Conservation (phyloP, 2,329 filamentous ascomycete species). For the Domatiomyces globalis region DNA sequence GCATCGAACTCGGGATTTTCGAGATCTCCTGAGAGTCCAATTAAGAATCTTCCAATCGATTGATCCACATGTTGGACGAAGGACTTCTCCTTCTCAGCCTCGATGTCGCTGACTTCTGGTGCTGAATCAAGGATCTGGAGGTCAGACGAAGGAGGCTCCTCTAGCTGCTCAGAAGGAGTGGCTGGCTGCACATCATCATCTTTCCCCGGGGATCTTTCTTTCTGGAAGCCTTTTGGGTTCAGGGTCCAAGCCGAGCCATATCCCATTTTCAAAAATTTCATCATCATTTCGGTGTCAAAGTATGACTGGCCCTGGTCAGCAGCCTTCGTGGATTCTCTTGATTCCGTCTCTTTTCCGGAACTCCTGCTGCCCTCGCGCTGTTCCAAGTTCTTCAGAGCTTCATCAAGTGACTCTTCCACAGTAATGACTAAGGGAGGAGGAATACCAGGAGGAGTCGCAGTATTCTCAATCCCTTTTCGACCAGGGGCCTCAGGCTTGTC, state of each 20-base stretch:
- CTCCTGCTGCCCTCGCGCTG: not conserved
- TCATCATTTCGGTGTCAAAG: slow-evolving; percentile 31
- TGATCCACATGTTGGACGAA: slow-evolving; percentile 17
- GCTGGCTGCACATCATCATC: not conserved
- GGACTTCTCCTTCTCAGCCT: slow-evolving; percentile 10
- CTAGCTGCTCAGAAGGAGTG: not conserved
- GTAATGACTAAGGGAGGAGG: slow-evolving; percentile 29
- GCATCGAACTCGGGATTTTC: slow-evolving; percentile 26
- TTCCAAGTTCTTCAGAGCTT: slow-evolving; percentile 8
- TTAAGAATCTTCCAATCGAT: slow-evolving; percentile 26
- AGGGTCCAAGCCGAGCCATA: slow-evolving; percentile 36
- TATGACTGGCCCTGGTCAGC: slow-evolving; percentile 18
- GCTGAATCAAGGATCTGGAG: slow-evolving; percentile 13
- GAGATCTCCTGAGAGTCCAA: slow-evolving; percentile 31
- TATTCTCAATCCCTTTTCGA: not conserved
- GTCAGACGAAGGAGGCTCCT: slow-evolving; percentile 1
- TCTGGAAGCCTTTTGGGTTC: slow-evolving; percentile 20
- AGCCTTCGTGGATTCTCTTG: slow-evolving; percentile 10
- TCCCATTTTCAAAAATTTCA: slow-evolving; percentile 37
- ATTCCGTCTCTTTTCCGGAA: slow-evolving; percentile 10
- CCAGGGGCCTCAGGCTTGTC: not conserved
- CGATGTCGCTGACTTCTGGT: slow-evolving; percentile 15
- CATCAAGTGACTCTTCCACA: slow-evolving; percentile 16
- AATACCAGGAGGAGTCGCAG: slow-evolving; percentile 18
- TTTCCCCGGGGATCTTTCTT: not conserved